A percentile compares a stretch with the other conserved stretches of the same genome.
Conservation (phyloP, 2,329 filamentous ascomycete genomes). For the Geosmithia flava region DNA sequence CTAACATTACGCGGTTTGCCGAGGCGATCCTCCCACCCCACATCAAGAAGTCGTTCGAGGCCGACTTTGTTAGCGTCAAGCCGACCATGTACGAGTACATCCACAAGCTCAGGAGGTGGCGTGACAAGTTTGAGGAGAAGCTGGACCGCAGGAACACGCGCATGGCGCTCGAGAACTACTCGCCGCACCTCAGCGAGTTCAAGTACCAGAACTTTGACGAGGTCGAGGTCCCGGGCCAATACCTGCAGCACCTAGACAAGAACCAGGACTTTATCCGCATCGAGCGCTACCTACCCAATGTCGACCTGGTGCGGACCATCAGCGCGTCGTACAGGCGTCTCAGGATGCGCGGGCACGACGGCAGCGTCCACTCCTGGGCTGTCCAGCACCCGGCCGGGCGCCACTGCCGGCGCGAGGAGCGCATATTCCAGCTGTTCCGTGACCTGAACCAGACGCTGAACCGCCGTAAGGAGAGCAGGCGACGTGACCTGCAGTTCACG, state of each 20-base stretch:
- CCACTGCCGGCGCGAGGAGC: slow-evolving; percentile 86
- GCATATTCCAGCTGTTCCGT: slow-evolving; percentile 90
- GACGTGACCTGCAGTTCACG: slow-evolving; percentile 91
- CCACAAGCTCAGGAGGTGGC: slow-evolving; percentile 88
- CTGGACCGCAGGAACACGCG: slow-evolving; percentile 70
- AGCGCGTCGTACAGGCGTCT: slow-evolving; percentile 85
- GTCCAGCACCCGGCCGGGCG: slow-evolving; percentile 91
- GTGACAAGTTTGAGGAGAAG: slow-evolving; percentile 96
- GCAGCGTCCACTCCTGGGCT: slow-evolving; percentile 91
- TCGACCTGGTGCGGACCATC: slow-evolving; percentile 83
- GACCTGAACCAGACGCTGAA: slow-evolving; percentile 89
- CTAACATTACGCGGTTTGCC: slow-evolving; percentile 92
- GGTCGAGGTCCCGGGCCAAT: slow-evolving; percentile 94
- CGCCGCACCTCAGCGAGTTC: slow-evolving; percentile 89
- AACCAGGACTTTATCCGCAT: slow-evolving; percentile 98
- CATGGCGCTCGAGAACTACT: slow-evolving; percentile 72
- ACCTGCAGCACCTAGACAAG: slow-evolving; percentile 94
- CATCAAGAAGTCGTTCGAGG: slow-evolving; percentile 92
- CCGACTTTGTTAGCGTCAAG: slow-evolving; percentile 91
- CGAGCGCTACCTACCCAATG: slow-evolving; percentile 88
- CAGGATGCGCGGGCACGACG: slow-evolving; percentile 94
- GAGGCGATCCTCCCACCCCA: slow-evolving; percentile 91
- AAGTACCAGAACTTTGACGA: slow-evolving; percentile 97
- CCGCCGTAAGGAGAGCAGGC: slow-evolving; percentile 89
- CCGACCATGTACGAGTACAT: slow-evolving; percentile 99